Evolutionary conservation across 768 basidiomycete species (phyloP), one percentile per base, ranked within the genome.

Genomic region (Hypsizygus marmoreus): DNA sequence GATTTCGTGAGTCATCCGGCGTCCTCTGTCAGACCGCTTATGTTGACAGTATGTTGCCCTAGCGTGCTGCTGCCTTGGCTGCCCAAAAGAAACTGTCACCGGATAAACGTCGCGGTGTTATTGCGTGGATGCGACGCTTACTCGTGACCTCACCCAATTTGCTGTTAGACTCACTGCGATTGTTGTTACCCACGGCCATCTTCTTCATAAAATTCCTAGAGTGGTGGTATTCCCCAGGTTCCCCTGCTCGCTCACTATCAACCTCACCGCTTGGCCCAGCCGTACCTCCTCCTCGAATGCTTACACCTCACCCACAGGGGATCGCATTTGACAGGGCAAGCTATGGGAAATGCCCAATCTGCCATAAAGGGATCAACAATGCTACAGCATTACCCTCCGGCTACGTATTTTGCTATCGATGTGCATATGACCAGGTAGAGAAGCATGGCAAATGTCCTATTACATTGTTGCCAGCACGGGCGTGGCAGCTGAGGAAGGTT

Each of bases 201-300:
- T 95, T 99, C 67, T 89, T 91, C 62, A 75, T 99, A 72, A 95
- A 94, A 66, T 95, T 98, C 67, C 74, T 97, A 35, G 94, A 98
- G 68, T 99, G 97, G 94, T 99, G 95, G 94, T 98, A 98, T 61
- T 95, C 93, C 4, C 94, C 97, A 16, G 79, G 79, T 33, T 97
- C 91, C 9, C 94, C 88, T 3, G 90, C 88, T 13, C 81, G 84
- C 30, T 81, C 81, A n/a, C 68, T 90, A 42, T 76, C 81, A 7
- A 74, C 74, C 24, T 82, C 81, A 9, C 76, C 74, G 10, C 76
- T 79, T 40, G 88, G 84, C 6, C 88, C 85, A 22, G 74, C 80
- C 1, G 76, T 91, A 32, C 86, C 88, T 52, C 90, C 90, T 11
- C 94, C 90, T 33, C 76, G 74, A 53, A 79, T 89, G 57, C 77